These are phyloP conservation scores for Lanmaoa pseudosensibilis DNA, from an alignment of 768 basidiomycete species.

Conservation along the genomic window DNA sequence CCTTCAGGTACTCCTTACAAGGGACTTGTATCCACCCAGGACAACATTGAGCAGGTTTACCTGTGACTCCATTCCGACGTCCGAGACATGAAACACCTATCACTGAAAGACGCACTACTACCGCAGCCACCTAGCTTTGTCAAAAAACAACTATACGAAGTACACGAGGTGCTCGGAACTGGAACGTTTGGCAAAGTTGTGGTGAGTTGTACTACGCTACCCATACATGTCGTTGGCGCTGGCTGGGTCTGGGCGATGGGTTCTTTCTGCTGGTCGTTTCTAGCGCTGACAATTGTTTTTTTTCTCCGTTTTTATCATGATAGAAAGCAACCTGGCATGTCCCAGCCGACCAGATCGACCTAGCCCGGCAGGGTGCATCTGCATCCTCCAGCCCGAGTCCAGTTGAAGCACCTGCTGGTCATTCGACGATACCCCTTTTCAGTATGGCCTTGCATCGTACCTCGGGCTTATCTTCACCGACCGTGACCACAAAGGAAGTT, in stretches of 20 bases:
- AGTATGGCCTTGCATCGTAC: conserved; percentile 26
- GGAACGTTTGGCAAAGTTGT: conserved; percentile 93
- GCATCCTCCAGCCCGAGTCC: conserved; percentile 34
- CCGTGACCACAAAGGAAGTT: conserved; percentile 62
- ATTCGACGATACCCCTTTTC: conserved; percentile 32
- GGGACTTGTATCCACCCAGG: not conserved
- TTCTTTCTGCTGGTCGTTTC: conserved; percentile 1
- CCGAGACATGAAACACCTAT: conserved; percentile 34
- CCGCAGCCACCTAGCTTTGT: conserved; percentile 82
- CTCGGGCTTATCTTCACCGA: conserved; percentile 26
- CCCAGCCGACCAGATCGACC: conserved; percentile 53
- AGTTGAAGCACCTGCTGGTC: conserved; percentile 16
- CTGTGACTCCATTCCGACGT: not conserved
- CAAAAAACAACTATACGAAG: conserved; percentile 83
- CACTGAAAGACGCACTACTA: conserved; percentile 58
- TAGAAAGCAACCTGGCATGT: conserved; percentile 80
- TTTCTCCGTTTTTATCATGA: not conserved
- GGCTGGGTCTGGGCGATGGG: conserved; percentile 1
- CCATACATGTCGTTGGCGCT: not conserved
- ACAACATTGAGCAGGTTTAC: not conserved
- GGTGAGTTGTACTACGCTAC: conserved; percentile 41
- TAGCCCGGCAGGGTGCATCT: conserved; percentile 60
- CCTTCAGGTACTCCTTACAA: not conserved
- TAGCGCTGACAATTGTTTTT: not conserved
- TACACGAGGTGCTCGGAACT: conserved; percentile 70